These are phyloP conservation scores for Debaryomyces subglobosus DNA, from an alignment of 1,139 yeast species.

Conservation along the genomic window DNA sequence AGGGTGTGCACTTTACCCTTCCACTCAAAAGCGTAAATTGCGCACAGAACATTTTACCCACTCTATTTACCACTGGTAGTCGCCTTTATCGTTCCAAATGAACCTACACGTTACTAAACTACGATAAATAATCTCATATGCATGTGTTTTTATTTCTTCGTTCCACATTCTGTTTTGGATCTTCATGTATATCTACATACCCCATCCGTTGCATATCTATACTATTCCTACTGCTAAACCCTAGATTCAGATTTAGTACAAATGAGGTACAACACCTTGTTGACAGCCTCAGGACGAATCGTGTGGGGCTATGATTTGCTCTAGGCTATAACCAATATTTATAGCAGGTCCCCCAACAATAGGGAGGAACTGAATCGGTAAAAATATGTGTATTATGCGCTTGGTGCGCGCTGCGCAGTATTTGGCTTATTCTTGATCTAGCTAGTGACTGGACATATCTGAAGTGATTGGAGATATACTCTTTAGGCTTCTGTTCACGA, in stretches of 20 bases:
- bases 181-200: background rate
- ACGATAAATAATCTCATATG: background rate
- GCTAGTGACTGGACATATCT: background rate
- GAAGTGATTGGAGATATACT: background rate
- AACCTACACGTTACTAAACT: background rate
- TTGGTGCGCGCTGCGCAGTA: background rate
- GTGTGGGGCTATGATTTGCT: background rate
- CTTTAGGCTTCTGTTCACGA: too few species aligned
- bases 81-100: background rate
- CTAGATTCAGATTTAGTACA: background rate
- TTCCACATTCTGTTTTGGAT: background rate
- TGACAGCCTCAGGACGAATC: background rate
- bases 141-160: background rate
- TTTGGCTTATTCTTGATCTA: background rate
- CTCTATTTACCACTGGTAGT: background rate
- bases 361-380: background rate
- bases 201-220: too few species aligned
- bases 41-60: background rate
- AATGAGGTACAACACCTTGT: background rate
- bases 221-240: too few species aligned
- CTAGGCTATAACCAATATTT: background rate
- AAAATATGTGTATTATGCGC: background rate
- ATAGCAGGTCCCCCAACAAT: background rate
- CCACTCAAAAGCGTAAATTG: background rate
- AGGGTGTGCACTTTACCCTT: background rate